Evolutionary conservation across 768 basidiomycete species (phyloP).

Genomic region (Pholiota microspora): DNA sequence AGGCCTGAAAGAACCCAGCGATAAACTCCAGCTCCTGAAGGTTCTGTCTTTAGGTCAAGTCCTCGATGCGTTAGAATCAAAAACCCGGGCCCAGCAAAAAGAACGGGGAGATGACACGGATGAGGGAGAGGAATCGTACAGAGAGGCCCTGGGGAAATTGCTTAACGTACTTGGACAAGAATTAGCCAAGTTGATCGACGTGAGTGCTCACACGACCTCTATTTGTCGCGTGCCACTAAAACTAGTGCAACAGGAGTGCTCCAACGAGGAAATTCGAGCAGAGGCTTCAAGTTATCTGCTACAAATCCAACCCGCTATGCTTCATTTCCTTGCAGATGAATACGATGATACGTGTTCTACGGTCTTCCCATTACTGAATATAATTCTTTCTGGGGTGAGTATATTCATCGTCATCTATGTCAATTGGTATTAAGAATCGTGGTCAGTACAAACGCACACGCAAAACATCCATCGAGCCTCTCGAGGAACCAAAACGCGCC

Average conservation of each 20-base stretch:
- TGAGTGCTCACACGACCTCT: conserved; percentile 33
- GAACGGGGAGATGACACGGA: conserved; percentile 71
- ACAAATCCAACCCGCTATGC: conserved; percentile 74
- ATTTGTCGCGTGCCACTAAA: conserved; percentile 11
- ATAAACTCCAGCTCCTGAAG: conserved; percentile 87
- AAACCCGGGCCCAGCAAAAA: conserved; percentile 65
- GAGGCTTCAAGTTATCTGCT: conserved; percentile 65
- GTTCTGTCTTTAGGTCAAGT: conserved; percentile 85
- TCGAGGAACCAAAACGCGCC: conserved; percentile 64
- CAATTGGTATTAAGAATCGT: neutral
- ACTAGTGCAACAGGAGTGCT: conserved; percentile 50
- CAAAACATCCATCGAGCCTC: conserved; percentile 57
- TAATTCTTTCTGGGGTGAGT: conserved; percentile 72
- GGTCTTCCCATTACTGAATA: conserved; percentile 77
- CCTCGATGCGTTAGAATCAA: conserved; percentile 75
- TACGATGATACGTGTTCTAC: conserved; percentile 89
- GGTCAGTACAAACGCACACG: conserved; percentile 76
- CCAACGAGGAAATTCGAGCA: conserved; percentile 54
- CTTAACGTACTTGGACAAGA: conserved; percentile 83
- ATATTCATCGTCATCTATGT: neutral
- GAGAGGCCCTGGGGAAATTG: conserved; percentile 85
- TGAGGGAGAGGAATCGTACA: conserved; percentile 85
- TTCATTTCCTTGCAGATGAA: conserved; percentile 87
- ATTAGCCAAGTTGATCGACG: conserved; percentile 81
- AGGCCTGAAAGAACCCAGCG: conserved; percentile 87